These are phyloP conservation scores for Tulasnella calospora DNA, from an alignment of 768 basidiomycete genomes.

Conservation along the genomic window DNA sequence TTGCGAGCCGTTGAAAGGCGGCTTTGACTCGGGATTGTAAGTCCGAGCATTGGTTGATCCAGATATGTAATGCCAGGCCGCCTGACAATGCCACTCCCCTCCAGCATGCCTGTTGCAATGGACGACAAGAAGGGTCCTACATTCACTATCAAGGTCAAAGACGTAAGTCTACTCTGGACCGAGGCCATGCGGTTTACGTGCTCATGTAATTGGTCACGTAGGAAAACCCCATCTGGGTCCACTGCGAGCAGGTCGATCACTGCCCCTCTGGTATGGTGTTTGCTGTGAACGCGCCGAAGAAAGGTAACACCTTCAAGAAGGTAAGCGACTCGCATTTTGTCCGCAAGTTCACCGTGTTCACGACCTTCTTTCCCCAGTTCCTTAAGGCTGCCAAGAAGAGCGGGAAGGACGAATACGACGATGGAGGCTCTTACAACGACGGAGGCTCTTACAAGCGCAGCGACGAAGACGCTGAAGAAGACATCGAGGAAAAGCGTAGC, in stretches of 20 bases:
- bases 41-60: background rate
- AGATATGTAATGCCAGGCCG: background rate
- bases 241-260: constrained; percentile 27
- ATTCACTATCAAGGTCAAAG: constrained; percentile 26
- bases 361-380: background rate
- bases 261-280: constrained; percentile 30
- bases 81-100: background rate
- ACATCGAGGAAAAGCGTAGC: background rate
- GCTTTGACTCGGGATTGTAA: constrained; percentile 29
- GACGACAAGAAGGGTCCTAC: constrained; percentile 18
- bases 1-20: constrained; percentile 6
- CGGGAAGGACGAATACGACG: background rate
- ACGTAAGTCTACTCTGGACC: constrained; percentile 17
- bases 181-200: background rate
- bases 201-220: background rate
- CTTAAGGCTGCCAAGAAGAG: background rate
- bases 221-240: constrained; percentile 18
- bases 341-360: background rate
- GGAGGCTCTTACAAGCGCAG: constrained; percentile 4
- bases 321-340: background rate
- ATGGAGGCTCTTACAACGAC: background rate
- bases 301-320: constrained; percentile 25
- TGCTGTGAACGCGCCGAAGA: constrained; percentile 27
- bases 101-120: constrained; percentile 24
- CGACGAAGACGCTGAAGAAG: background rate